A percentile compares a stretch with the other conserved stretches of the same genome.
Conservation (phyloP, 2,329 filamentous ascomycete genomes). For the Verticillium tricorpus region DNA sequence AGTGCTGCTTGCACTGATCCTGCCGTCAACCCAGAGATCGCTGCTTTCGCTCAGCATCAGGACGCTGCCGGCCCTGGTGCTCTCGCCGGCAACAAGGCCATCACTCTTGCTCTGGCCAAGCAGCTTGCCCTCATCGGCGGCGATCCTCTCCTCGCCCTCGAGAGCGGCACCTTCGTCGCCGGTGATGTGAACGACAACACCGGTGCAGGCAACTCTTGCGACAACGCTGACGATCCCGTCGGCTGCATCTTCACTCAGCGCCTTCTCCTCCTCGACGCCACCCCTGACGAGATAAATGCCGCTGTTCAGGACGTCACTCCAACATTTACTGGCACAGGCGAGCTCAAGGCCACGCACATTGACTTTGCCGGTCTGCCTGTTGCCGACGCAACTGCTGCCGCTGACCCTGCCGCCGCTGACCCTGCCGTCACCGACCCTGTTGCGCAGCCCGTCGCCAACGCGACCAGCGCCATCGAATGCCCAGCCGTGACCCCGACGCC, state of each 20-base stretch:
- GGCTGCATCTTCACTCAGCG: slow-evolving; percentile 54
- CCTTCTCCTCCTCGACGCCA: slow-evolving; percentile 50
- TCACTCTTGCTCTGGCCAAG: slow-evolving; percentile 32
- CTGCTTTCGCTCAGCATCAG: slow-evolving; percentile 38
- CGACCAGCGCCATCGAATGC: neutral
- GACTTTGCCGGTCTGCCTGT: slow-evolving; percentile 18
- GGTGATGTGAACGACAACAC: slow-evolving; percentile 33
- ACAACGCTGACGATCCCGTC: slow-evolving; percentile 39
- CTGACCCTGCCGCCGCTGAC: neutral
- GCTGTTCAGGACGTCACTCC: slow-evolving; percentile 31
- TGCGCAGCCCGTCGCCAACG: neutral
- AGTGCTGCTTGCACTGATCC: slow-evolving; percentile 33
- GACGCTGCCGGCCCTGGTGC: slow-evolving; percentile 36
- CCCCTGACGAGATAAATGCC: slow-evolving; percentile 46
- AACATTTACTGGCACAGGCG: slow-evolving; percentile 26
- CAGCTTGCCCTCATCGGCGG: slow-evolving; percentile 39
- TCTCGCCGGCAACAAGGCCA: slow-evolving; percentile 35
- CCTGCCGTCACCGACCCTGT: neutral
- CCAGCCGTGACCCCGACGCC: neutral
- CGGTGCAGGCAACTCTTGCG: slow-evolving; percentile 48
- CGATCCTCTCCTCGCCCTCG: slow-evolving; percentile 34
- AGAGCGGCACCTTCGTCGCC: slow-evolving; percentile 38
- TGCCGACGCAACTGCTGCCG: slow-evolving; percentile 5
- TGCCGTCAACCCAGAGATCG: slow-evolving; percentile 41
- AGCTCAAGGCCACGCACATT: slow-evolving; percentile 20